Evolutionary conservation across 768 basidiomycete genomes (phyloP).

Genomic region (Serendipita vermifera): DNA sequence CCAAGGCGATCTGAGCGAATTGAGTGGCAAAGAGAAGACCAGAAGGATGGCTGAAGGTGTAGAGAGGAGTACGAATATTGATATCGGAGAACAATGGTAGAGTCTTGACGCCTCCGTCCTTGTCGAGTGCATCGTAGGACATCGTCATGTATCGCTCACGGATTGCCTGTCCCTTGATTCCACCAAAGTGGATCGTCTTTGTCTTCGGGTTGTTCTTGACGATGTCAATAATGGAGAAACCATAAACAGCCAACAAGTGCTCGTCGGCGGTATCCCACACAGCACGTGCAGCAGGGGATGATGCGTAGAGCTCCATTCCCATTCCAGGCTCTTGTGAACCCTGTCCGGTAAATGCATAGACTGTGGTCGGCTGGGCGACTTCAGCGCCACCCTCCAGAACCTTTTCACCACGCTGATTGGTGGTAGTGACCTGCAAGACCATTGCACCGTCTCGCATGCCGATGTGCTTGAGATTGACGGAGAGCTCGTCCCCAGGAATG

Average conservation of each 20-base stretch:
- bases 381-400: constrained; percentile 88
- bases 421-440: constrained; percentile 77
- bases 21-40: constrained; percentile 96
- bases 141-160: constrained; percentile 99
- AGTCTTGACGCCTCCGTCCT: constrained; percentile 90
- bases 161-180: constrained; percentile 96
- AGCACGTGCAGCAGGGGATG: constrained; percentile 82
- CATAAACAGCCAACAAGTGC: constrained; percentile 87
- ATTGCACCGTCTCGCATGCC: constrained; percentile 91
- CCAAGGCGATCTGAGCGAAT: constrained; percentile 96
- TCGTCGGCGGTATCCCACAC: constrained; percentile 96
- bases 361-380: constrained; percentile 81
- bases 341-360: constrained; percentile 97
- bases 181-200: constrained; percentile 98
- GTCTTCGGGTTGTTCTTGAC: constrained; percentile 97
- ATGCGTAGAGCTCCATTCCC: constrained; percentile 97
- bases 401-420: constrained; percentile 76
- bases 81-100: constrained; percentile 95
- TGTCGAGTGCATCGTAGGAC: constrained; percentile 94
- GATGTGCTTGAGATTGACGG: constrained; percentile 75
- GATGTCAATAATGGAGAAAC: constrained; percentile 97
- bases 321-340: constrained; percentile 97
- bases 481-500: constrained; percentile 75
- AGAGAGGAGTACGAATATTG: constrained; percentile 83
- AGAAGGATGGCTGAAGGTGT: constrained; percentile 95